Percentiles rank a stretch among this genome's conserved stretches.
phyloP scores from a whole-genome alignment of 2,329 filamentous ascomycete species.

The Pezicula radicicola region DNA sequence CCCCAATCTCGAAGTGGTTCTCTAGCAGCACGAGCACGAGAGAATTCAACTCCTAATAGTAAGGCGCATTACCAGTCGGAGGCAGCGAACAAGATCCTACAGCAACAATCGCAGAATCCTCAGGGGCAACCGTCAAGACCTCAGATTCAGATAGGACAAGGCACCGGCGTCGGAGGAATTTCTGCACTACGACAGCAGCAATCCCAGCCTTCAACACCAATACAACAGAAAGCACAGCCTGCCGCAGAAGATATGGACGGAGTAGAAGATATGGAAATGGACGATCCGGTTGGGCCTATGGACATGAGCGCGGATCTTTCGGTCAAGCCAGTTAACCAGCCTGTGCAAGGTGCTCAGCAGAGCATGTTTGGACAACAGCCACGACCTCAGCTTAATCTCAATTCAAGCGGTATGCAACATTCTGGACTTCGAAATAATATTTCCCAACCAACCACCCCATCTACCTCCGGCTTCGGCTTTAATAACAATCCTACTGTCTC shows the following conservation, averaged over 20 bases:
- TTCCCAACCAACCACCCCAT: conserved; percentile 83
- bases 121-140: conserved; percentile 17
- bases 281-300: conserved; percentile 70
- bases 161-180: conserved; percentile 26
- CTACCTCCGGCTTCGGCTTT: conserved; percentile 71
- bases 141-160: conserved; percentile 26
- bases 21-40: conserved; percentile 36
- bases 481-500: conserved; percentile 96
- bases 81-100: conserved; percentile 37
- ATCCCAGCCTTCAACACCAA: conserved; percentile 27
- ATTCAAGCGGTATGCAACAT: conserved; percentile 65
- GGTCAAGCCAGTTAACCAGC: conserved; percentile 42
- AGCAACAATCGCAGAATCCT: conserved; percentile 35
- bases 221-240: conserved; percentile 23
- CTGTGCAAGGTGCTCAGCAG: conserved; percentile 68
- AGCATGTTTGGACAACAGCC: conserved; percentile 61
- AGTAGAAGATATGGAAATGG: conserved; percentile 95
- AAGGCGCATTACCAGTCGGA: conserved; percentile 35
- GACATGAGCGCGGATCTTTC: conserved; percentile 54
- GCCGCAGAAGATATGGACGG: conserved; percentile 69
- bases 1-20: conserved; percentile 38
- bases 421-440: conserved; percentile 68
- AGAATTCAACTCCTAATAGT: conserved; percentile 42
- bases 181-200: conserved; percentile 30
- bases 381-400: conserved; percentile 74